Evolutionary conservation across 495 filamentous ascomycete species (phyloP).

Genomic region (Schizothecium vesticola): DNA sequence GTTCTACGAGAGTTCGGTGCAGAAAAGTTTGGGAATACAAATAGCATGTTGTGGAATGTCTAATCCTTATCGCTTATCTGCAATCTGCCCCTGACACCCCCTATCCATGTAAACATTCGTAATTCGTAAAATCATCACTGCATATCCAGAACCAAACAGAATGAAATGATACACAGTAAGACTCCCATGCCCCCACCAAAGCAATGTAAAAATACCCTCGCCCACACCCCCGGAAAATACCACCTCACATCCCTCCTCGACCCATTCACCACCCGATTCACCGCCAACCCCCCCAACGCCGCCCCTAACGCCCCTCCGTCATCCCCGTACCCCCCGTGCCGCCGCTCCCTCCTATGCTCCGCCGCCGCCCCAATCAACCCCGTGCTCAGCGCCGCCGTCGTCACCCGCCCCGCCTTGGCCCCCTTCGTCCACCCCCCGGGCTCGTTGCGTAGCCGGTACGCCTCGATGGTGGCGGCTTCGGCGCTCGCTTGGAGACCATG

Average conservation of each 20-base stretch:
- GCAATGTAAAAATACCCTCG: too few species aligned
- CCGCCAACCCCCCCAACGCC: slow-evolving; percentile 23
- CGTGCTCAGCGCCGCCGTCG: slow-evolving; percentile 43
- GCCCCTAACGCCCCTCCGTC: slow-evolving; percentile 9
- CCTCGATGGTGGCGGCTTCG: slow-evolving; percentile 38
- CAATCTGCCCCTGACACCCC: background rate
- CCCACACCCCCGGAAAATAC: background rate
- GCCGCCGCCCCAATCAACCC: slow-evolving; percentile 34
- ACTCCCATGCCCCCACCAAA: too few species aligned
- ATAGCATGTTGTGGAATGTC: background rate
- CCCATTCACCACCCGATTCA: slow-evolving; percentile 30
- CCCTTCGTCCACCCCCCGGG: slow-evolving; percentile 39
- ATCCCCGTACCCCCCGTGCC: background rate
- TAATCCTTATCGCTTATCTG: background rate
- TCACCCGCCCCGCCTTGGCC: slow-evolving; percentile 33
- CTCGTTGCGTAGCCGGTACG: slow-evolving; percentile 39
- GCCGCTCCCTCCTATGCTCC: slow-evolving; percentile 9
- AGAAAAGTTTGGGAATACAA: background rate
- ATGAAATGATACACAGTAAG: too few species aligned
- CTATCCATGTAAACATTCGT: background rate
- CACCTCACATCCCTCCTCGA: slow-evolving; percentile 17
- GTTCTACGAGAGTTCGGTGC: background rate
- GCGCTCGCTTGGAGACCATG: slow-evolving; percentile 26
- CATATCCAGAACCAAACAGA: background rate
- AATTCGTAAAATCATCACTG: background rate